Percentiles rank a stretch among this genome's conserved stretches.
These are phyloP conservation scores for Canavalia gladiata DNA, from an alignment of 306 rosid species.

Conservation along the genomic window DNA sequence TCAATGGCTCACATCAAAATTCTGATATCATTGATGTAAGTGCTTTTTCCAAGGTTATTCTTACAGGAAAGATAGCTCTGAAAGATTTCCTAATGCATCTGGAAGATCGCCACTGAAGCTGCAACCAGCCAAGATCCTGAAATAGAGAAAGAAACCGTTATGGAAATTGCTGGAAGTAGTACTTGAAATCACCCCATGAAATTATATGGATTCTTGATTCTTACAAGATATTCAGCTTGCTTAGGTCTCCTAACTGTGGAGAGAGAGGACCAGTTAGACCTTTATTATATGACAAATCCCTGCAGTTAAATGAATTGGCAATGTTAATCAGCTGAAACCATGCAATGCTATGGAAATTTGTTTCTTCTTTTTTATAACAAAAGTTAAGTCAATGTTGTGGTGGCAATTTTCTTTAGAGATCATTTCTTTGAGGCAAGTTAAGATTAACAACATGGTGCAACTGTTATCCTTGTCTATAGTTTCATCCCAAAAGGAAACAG, in stretches of 20 bases:
- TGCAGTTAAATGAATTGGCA: constrained; percentile 52
- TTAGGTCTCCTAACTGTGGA: constrained; percentile 62
- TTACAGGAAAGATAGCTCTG: constrained; percentile 84
- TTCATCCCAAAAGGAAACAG: background rate
- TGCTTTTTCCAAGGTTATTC: constrained; percentile 37
- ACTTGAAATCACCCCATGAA: constrained; percentile 30
- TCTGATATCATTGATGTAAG: background rate
- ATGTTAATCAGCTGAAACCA: constrained; percentile 31
- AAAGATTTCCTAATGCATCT: constrained; percentile 79
- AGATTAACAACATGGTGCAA: constrained; percentile 8
- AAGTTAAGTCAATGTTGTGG: background rate
- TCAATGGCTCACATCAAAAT: too few relatives aligned
- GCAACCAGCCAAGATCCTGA: constrained; percentile 95
- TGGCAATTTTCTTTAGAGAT: background rate
- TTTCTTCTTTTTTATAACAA: background rate
- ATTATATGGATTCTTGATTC: constrained; percentile 46
- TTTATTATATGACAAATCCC: constrained; percentile 77
- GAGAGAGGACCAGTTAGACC: constrained; percentile 69
- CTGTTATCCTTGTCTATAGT: background rate
- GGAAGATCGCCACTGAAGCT: constrained; percentile 87
- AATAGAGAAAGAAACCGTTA: constrained; percentile 27
- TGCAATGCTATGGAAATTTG: constrained; percentile 41
- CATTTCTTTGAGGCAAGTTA: background rate
- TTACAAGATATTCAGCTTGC: constrained; percentile 79
- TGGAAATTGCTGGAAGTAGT: constrained; percentile 3